These are phyloP conservation scores for Laguncularia racemosa DNA, from an alignment of 345 rosid species.

Conservation along the genomic window DNA sequence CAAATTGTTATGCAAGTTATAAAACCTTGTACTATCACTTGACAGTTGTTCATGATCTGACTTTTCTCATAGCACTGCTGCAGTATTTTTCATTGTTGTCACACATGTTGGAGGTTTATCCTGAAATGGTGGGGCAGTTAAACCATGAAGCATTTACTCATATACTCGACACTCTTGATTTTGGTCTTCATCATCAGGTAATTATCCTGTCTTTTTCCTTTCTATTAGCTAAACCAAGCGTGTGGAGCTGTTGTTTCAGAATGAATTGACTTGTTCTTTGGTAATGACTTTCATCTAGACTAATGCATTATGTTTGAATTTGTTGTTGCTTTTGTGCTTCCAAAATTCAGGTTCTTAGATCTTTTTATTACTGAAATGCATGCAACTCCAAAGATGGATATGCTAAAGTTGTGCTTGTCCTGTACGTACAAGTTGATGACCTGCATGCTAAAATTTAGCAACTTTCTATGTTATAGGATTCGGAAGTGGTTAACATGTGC, in stretches of 20 bases:
- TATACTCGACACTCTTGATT: slow-evolving; percentile 74
- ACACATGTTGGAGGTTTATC: slow-evolving; percentile 94
- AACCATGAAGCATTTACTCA: slow-evolving; percentile 67
- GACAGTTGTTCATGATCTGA: no score
- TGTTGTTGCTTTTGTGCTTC: no score
- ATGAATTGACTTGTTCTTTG: no score
- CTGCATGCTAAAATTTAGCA: slow-evolving; percentile 3
- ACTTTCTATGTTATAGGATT: slow-evolving; percentile 39
- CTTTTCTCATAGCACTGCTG: slow-evolving; percentile 18
- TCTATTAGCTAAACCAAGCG: not conserved
- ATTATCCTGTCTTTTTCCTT: not conserved
- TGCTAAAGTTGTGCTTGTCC: no score
- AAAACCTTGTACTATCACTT: no score
- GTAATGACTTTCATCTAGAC: not conserved
- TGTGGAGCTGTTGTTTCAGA: no score
- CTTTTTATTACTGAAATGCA: no score
- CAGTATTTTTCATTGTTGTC: slow-evolving; percentile 86
- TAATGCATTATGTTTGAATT: not conserved
- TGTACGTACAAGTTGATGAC: not conserved
- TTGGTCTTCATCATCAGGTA: slow-evolving; percentile 98
- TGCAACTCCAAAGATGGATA: no score
- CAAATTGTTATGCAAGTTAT: not conserved
- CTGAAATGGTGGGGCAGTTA: slow-evolving; percentile 76
- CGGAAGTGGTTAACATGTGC: slow-evolving; percentile 84
- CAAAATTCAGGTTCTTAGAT: no score